phyloP scores from a whole-genome alignment of 768 basidiomycete genomes.

The Cystofilobasidium capitatum region DNA sequence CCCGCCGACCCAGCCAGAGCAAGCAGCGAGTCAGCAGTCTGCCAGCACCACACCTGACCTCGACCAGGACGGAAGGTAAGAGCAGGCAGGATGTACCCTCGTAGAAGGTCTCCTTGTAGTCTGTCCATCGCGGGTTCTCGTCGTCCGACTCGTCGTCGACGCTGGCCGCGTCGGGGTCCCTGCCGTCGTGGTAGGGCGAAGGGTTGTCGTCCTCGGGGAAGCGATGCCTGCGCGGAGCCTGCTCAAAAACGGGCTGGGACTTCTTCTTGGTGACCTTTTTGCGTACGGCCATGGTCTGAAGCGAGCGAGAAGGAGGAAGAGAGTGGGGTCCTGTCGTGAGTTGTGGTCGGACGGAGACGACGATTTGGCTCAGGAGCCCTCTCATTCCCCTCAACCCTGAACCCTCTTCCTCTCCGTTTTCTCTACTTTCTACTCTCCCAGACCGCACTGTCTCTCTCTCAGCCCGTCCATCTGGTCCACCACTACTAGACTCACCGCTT shows the following conservation, averaged over 20 bases:
- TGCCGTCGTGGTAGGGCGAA: neutral
- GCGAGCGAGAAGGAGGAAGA: too few species aligned
- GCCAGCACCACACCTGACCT: neutral
- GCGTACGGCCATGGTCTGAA: neutral
- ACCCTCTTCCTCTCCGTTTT: too few species aligned
- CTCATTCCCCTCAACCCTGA: too few species aligned
- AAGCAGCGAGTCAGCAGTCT: neutral
- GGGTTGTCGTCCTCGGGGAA: conserved; percentile 1
- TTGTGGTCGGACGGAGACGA: too few species aligned
- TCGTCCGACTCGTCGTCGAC: neutral
- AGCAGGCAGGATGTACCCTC: neutral
- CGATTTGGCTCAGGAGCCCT: too few species aligned
- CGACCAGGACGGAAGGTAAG: too few species aligned
- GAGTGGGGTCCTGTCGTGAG: too few species aligned
- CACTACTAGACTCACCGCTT: neutral
- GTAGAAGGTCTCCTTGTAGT: neutral
- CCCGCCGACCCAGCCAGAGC: too few species aligned
- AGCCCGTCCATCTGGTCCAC: too few species aligned
- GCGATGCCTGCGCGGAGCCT: neutral
- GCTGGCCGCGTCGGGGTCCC: conserved; percentile 6
- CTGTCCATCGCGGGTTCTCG: neutral
- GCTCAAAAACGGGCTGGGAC: neutral
- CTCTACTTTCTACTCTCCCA: too few species aligned
- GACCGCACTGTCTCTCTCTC: too few species aligned
- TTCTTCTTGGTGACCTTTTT: neutral